Evolutionary conservation across 306 rosid species (phyloP).

Genomic region (Benincasa hispida): DNA sequence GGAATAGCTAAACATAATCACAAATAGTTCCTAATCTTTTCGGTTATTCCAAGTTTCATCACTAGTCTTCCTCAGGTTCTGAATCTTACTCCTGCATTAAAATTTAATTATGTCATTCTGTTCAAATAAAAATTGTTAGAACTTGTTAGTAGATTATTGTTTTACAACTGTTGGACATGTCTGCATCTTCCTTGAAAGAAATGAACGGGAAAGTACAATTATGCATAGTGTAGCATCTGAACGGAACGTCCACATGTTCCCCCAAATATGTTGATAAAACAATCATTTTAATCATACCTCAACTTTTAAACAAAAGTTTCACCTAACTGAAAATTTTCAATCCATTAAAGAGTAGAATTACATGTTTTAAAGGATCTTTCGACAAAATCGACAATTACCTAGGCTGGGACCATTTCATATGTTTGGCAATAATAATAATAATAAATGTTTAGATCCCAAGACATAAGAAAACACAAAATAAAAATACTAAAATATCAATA

Average conservation of each 20-base stretch:
- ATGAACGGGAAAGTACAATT: neutral
- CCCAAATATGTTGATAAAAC: neutral
- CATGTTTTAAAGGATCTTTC: neutral
- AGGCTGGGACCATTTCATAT: neutral
- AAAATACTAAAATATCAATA: too few species aligned
- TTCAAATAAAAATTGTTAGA: neutral
- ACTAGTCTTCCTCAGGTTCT: neutral
- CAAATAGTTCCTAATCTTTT: neutral
- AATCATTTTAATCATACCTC: neutral
- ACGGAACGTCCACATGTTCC: neutral
- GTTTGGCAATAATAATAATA: neutral
- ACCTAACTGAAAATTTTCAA: neutral
- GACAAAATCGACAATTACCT: neutral
- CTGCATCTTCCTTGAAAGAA: neutral
- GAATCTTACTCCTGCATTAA: too few species aligned
- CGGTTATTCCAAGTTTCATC: neutral
- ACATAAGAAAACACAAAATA: too few species aligned
- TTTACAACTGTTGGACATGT: neutral
- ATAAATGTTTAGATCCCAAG: too few species aligned
- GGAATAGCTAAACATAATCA: neutral
- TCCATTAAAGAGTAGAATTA: neutral
- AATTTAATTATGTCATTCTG: neutral
- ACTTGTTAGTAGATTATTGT: neutral
- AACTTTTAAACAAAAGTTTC: too few species aligned
- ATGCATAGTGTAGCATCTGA: neutral